Conservation (phyloP, 805 yeast genomes). For the Kregervanrija delftensis region DNA sequence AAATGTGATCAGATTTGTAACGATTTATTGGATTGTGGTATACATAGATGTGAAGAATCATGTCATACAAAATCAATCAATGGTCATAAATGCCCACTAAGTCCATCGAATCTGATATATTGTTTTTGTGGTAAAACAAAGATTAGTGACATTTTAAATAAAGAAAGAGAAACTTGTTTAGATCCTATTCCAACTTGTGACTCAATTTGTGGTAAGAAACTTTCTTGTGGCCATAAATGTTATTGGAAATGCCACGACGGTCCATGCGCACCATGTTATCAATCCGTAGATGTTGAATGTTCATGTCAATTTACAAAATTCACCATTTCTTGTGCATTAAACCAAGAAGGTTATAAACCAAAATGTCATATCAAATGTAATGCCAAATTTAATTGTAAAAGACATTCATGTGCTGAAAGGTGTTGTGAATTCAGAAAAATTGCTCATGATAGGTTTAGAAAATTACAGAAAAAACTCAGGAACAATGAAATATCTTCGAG, state of each 20-base stretch:
- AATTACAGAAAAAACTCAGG: slow-evolving; percentile 40
- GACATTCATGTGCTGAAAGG: slow-evolving; percentile 61
- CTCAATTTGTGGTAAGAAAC: slow-evolving; percentile 49
- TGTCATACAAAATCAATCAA: slow-evolving; percentile 45
- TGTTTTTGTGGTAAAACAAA: slow-evolving; percentile 78
- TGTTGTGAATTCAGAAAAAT: slow-evolving; percentile 67
- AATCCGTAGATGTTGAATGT: slow-evolving; percentile 47
- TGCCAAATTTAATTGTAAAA: slow-evolving; percentile 68
- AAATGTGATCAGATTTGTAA: slow-evolving; percentile 40
- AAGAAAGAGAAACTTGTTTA: slow-evolving; percentile 50
- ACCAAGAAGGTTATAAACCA: slow-evolving; percentile 46
- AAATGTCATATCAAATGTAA: slow-evolving; percentile 66
- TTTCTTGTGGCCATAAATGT: slow-evolving; percentile 73
- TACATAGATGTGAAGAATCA: slow-evolving; percentile 40
- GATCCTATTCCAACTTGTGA: slow-evolving; percentile 80
- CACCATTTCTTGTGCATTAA: slow-evolving; percentile 56
- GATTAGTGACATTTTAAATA: slow-evolving; percentile 30
- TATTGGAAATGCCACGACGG: slow-evolving; percentile 71
- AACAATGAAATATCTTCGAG: slow-evolving; percentile 32
- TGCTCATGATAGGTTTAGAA: slow-evolving; percentile 53
- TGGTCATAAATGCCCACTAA: slow-evolving; percentile 46
- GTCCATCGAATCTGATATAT: slow-evolving; percentile 51
- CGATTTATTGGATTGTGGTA: slow-evolving; percentile 54
- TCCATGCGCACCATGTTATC: slow-evolving; percentile 59
- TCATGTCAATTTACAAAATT: slow-evolving; percentile 53